These are phyloP conservation scores for Malbranchea zuffiana DNA, from an alignment of 2,329 filamentous ascomycete species.

Conservation along the genomic window DNA sequence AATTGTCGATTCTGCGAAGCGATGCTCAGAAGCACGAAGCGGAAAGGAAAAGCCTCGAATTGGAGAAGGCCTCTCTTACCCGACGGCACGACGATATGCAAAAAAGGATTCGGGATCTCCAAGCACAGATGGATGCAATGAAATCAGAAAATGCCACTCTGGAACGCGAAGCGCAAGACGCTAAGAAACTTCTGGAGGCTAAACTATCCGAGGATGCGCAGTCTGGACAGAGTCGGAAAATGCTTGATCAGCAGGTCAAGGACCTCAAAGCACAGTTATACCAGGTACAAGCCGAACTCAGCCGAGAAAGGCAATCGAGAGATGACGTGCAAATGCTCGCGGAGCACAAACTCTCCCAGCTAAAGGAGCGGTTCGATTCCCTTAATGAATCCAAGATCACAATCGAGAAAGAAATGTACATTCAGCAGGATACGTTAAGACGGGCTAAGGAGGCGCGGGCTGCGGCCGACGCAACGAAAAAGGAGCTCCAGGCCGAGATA, in stretches of 20 bases:
- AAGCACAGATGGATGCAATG: constrained; percentile 79
- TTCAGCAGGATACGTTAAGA: constrained; percentile 82
- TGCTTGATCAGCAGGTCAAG: constrained; percentile 77
- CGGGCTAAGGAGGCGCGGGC: constrained; percentile 72
- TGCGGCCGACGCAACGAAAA: constrained; percentile 73
- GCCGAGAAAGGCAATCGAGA: constrained; percentile 80
- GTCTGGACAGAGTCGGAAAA: constrained; percentile 65
- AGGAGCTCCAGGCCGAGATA: constrained; percentile 78
- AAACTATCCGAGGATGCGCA: constrained; percentile 84
- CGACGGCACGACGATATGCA: constrained; percentile 71
- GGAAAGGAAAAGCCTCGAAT: constrained; percentile 66
- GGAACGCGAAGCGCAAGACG: constrained; percentile 78
- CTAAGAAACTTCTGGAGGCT: constrained; percentile 73
- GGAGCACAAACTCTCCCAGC: constrained; percentile 71
- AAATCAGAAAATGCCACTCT: constrained; percentile 73
- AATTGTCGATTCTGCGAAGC: constrained; percentile 69
- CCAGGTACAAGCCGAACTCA: constrained; percentile 75
- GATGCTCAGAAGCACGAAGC: constrained; percentile 76
- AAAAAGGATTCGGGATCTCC: constrained; percentile 65
- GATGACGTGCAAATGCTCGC: constrained; percentile 86
- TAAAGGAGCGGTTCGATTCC: constrained; percentile 74
- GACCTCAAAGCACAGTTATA: constrained; percentile 80
- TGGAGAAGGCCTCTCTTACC: constrained; percentile 60
- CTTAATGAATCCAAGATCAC: constrained; percentile 92
- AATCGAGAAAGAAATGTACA: constrained; percentile 95